These are phyloP conservation scores for Gleditsia sinensis DNA, from an alignment of 306 rosid species.

Conservation along the genomic window DNA sequence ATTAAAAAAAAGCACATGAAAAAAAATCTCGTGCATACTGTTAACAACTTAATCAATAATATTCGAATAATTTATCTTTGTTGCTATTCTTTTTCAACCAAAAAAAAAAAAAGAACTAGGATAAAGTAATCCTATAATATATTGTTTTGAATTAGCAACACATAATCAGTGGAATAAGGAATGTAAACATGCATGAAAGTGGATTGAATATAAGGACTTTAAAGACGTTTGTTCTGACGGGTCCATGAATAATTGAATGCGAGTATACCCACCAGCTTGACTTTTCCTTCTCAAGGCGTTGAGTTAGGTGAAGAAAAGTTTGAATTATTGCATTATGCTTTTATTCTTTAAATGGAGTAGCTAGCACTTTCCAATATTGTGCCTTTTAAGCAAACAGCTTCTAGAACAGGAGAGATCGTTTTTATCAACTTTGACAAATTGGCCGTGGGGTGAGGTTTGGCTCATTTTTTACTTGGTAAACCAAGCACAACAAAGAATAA, in stretches of 20 bases:
- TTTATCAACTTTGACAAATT: slow-evolving; percentile 26
- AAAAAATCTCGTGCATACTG: too few relatives aligned
- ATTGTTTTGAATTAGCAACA: background rate
- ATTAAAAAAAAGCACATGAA: too few relatives aligned
- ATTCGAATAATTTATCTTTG: too few relatives aligned
- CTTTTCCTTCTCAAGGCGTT: slow-evolving; percentile 50
- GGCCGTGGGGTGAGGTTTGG: background rate
- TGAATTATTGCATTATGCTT: slow-evolving; percentile 34
- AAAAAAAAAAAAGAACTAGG: background rate
- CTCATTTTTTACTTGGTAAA: too few relatives aligned
- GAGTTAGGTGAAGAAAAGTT: slow-evolving; percentile 41
- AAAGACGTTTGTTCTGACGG: background rate
- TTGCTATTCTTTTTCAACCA: too few relatives aligned
- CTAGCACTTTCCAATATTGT: background rate
- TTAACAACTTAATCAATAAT: too few relatives aligned
- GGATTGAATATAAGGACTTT: slow-evolving; percentile 22
- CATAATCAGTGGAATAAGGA: background rate
- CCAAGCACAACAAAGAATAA: too few relatives aligned
- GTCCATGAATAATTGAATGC: slow-evolving; percentile 44
- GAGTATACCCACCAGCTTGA: slow-evolving; percentile 51
- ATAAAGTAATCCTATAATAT: background rate
- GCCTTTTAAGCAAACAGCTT: slow-evolving; percentile 12
- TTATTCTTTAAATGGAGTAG: background rate
- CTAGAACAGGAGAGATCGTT: background rate
- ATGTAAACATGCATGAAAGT: background rate